Base-by-base conservation (phyloP, 805 yeast genomes). In the Ogataea neopini region DNA sequence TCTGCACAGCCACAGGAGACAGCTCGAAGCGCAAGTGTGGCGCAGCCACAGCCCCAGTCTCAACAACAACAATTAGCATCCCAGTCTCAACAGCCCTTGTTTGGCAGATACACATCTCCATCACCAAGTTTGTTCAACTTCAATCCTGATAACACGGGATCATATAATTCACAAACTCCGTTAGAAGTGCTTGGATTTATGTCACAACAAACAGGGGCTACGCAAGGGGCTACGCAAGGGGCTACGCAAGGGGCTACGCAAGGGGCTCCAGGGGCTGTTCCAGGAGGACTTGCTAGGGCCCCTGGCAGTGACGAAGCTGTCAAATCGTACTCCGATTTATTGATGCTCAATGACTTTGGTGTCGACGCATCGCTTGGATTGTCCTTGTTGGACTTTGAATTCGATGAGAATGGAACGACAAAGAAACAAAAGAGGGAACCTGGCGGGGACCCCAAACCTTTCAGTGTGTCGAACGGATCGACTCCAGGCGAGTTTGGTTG, bases 361-460 rank as follows among this genome's bases (percentile, higher is more conserved):
- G 88, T 88, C 2, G 94, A 86, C 67, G 92, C 89, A 1, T 86
- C 92, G 0, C 67, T 86, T 34, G 92, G 92, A 1, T 67, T 86
- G 45, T 89, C 87, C 1, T 75, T 85, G 57, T 65, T 86, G 47
- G 85, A 80, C 45, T 70, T 74, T 59, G 74, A 69, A 42, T 58
- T 70, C 19, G 68, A 61, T 25, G 61, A 53, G 25, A 45, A 40
- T 23, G 49, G 52, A 25, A 50, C 44, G 25, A 38, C 32, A 29
- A 50, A 51, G 35, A 48, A 48, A 36, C 51, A 45, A 14, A 49
- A 45, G 28, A 49, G 37, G 11, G 37, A 34, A 13, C 6, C 36
- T 7, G 10, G 22, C 36, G 46, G 25, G 25, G 34, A 15, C 9
- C n/a, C 34, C 4, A 30, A 30, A 14, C 34, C 15, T 8, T 30